Evolutionary conservation across 768 basidiomycete species (phyloP), one percentile per base, ranked within the genome.

Genomic region (Lactarius indigo): DNA sequence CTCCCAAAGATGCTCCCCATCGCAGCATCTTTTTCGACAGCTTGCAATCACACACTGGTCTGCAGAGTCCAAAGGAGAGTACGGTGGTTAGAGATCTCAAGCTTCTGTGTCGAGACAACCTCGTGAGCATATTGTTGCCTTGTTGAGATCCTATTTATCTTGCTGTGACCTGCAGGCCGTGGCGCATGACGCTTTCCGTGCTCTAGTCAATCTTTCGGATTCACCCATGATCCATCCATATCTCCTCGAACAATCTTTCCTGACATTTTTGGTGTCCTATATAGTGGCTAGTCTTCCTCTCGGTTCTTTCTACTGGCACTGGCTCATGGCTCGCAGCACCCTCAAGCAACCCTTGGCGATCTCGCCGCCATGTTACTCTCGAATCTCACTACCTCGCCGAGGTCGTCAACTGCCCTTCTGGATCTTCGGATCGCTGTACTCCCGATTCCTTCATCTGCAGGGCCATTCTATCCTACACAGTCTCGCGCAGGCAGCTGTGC

Each of bases 341-440:
- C 92, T n/a, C 86, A 90, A 67, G 87, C 96, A 12, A 87, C 90
- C 64, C 88, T 98, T 31, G 94, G 94, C 39, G 96, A 98, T 80
- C 86, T 98, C 23, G 94, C 95, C 3, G 85, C 93, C n/a, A 98
- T 98, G 96, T 82, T 98, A 1, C 83, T 98, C 12, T 96, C 95
- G n/a, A 98, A 98, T 78, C 79, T 97, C 39, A 91, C 94, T 10
- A 84, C 90, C 5, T 87, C 91, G 54, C 81, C 90, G 2, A 77
- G 83, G 0, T 84, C 90, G 61, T 89, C 91, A 70, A 79, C 83
- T 12, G 75, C 82, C 9, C 75, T 98, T 10, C 78, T 94, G 6
- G 79, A 80, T 1, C 78, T 95, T 54, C 85, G 85, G 65, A 82
- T 97, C 57, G 78, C 86, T 2, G 79, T 95, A 55, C 80, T 91